phyloP scores from a whole-genome alignment of 2,329 filamentous ascomycete genomes.

The Keithomyces neogunnii region DNA sequence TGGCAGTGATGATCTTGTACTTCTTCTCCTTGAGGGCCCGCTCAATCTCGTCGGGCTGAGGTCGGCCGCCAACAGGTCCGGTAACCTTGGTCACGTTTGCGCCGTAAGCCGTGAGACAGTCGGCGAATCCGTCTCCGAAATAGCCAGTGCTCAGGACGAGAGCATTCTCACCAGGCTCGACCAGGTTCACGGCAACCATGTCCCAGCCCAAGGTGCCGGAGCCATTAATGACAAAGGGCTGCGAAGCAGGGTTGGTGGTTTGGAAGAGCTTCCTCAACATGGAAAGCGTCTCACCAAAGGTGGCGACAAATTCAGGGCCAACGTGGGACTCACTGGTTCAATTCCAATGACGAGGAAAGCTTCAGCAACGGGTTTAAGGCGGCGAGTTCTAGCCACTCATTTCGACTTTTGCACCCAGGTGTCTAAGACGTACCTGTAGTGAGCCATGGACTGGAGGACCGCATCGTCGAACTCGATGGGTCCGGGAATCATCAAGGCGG shows the following conservation, averaged over 20 bases:
- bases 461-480: conserved; percentile 99
- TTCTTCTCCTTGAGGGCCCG: conserved; percentile 80
- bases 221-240: conserved; percentile 89
- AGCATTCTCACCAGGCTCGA: conserved; percentile 82
- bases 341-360: not conserved
- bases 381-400: too few relatives aligned
- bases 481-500: conserved; percentile 86
- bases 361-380: not conserved
- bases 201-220: conserved; percentile 97
- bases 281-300: conserved; percentile 81
- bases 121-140: conserved; percentile 90
- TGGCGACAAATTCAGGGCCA: conserved; percentile 76
- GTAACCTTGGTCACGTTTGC: conserved; percentile 84
- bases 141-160: conserved; percentile 94
- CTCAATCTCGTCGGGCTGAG: conserved; percentile 81
- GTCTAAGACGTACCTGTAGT: conserved; percentile 61
- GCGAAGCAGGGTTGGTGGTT: conserved; percentile 69
- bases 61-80: conserved; percentile 78
- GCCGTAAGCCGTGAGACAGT: conserved; percentile 87
- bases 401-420: too few relatives aligned
- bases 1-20: conserved; percentile 92
- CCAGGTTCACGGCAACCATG: conserved; percentile 84
- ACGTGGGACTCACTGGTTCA: conserved; percentile 79
- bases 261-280: conserved; percentile 93
- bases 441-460: conserved; percentile 88